phyloP scores from a whole-genome alignment of 305 asterid species.

The Fraxinus ornus region DNA sequence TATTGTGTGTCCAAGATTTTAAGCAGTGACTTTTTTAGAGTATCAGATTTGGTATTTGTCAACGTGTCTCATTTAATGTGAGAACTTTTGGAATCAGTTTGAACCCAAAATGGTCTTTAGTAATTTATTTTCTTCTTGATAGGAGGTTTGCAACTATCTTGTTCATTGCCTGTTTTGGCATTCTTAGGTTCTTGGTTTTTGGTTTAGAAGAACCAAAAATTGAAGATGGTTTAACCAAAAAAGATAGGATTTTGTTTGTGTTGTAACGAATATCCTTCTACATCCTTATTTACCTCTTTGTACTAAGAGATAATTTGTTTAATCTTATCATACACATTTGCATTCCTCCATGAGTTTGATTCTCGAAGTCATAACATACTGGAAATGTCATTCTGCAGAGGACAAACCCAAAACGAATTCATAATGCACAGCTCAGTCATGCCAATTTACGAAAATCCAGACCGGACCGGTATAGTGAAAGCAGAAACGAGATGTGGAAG shows the following conservation, averaged over 20 bases:
- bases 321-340: not conserved
- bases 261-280: not conserved
- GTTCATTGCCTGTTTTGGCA: not conserved
- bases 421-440: not conserved
- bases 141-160: not conserved
- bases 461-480: not conserved
- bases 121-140: not conserved
- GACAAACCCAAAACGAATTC: conserved; percentile 33
- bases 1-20: not conserved
- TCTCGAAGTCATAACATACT: not conserved
- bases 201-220: not conserved
- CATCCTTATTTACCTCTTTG: not conserved
- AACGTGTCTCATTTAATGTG: not conserved
- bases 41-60: not conserved
- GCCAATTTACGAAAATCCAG: not conserved
- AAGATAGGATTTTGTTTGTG: not conserved
- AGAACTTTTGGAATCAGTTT: not conserved
- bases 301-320: not conserved
- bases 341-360: not conserved
- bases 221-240: not conserved
- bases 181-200: not conserved
- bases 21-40: not conserved
- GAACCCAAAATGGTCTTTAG: not conserved
- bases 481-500: not conserved
- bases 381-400: conserved; percentile 33